phyloP scores from a whole-genome alignment of 768 basidiomycete species.

The Phlebiopsis gigantea region DNA sequence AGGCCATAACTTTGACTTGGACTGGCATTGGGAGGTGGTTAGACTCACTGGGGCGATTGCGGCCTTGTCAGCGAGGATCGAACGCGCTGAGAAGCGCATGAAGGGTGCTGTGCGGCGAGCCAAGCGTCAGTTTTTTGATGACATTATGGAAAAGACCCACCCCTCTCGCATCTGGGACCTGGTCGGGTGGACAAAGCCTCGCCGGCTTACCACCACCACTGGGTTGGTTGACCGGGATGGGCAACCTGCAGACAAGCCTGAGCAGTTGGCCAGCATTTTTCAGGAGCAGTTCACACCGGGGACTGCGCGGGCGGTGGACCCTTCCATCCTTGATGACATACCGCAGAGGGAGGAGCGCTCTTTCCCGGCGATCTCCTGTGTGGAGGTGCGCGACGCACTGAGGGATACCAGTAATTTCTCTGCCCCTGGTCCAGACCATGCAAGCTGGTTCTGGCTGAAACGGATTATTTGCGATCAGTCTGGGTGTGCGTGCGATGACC shows the following conservation, averaged over 20 bases:
- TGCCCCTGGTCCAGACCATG: not conserved
- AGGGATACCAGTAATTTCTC: not conserved
- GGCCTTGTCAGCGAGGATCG: not conserved
- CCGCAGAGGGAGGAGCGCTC: not conserved
- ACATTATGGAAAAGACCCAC: slow-evolving; percentile 2
- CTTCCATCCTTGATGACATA: slow-evolving; percentile 1
- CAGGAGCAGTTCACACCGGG: not conserved
- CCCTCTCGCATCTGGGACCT: not conserved
- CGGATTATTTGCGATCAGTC: not conserved
- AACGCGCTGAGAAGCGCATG: not conserved
- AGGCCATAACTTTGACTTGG: not conserved
- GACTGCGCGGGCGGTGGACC: slow-evolving; percentile 1
- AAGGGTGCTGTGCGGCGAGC: not conserved
- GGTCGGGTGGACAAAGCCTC: not conserved
- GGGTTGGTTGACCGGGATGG: not conserved
- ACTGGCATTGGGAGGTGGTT: not conserved
- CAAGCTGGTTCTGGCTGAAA: slow-evolving; percentile 5
- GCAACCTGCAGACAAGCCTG: not conserved
- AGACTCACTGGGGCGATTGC: not conserved
- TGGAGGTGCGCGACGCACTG: slow-evolving; percentile 7
- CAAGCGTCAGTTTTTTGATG: not conserved
- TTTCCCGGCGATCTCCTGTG: slow-evolving; percentile 1
- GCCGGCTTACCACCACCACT: not conserved
- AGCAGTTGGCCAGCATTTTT: not conserved
- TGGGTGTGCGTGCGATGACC: not conserved